phyloP scores from a whole-genome alignment of 2,329 filamentous ascomycete species.

The Fusarium sp. region DNA sequence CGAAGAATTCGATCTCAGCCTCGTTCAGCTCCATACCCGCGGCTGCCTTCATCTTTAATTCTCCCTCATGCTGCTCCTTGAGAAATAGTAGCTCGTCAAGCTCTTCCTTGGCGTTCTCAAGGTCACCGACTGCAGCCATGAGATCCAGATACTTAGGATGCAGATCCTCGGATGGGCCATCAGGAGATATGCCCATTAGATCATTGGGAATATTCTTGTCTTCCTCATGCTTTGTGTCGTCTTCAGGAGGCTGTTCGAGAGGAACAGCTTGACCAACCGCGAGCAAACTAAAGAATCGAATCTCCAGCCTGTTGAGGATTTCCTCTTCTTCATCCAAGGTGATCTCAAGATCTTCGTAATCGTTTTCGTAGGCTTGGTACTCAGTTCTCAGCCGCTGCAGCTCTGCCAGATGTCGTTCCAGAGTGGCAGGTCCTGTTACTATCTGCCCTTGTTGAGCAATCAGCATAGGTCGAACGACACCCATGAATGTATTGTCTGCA shows the following conservation, averaged over 20 bases:
- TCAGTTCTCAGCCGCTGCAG: constrained; percentile 52
- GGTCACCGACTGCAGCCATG: constrained; percentile 54
- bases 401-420: constrained; percentile 46
- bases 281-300: constrained; percentile 51
- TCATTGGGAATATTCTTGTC: constrained; percentile 44
- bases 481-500: constrained; percentile 55
- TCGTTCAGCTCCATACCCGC: constrained; percentile 44
- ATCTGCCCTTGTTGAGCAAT: constrained; percentile 40
- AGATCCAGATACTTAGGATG: constrained; percentile 60
- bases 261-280: constrained; percentile 42
- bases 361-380: constrained; percentile 49
- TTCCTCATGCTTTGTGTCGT: constrained; percentile 9
- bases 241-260: constrained; percentile 7
- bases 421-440: constrained; percentile 31
- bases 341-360: constrained; percentile 51
- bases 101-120: constrained; percentile 60
- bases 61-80: constrained; percentile 51
- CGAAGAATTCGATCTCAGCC: constrained; percentile 57
- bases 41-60: constrained; percentile 47
- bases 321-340: constrained; percentile 50
- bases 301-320: constrained; percentile 49
- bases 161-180: constrained; percentile 51
- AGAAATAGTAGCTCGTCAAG: constrained; percentile 55
- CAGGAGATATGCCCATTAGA: constrained; percentile 49
- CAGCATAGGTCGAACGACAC: constrained; percentile 50